phyloP scores from a whole-genome alignment of 148 eudicot species.

The Linanthus parryae region DNA sequence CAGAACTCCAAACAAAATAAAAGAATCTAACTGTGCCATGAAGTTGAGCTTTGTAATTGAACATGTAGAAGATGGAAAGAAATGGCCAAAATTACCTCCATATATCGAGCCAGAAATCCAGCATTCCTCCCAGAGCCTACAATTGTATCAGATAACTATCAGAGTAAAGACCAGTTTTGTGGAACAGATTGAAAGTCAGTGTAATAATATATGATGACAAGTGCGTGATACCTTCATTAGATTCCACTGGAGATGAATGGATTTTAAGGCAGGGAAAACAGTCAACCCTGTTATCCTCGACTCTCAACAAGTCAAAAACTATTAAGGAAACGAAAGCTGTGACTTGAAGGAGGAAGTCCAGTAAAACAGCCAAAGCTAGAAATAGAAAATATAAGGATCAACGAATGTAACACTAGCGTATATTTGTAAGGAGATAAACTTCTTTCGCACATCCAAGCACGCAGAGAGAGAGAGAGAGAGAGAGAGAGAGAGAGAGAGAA shows the following conservation, averaged over 20 bases:
- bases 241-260: constrained; percentile 18
- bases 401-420: constrained; percentile 2
- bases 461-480: background rate
- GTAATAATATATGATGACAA: background rate
- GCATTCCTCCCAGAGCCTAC: constrained; percentile 38
- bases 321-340: constrained; percentile 62
- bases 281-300: constrained; percentile 53
- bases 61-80: too few relatives aligned
- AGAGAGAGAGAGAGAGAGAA: constrained; percentile 4
- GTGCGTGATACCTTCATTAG: constrained; percentile 32
- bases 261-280: constrained; percentile 57
- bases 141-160: constrained; percentile 6
- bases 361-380: constrained; percentile 57
- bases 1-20: too few relatives aligned
- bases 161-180: background rate
- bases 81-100: constrained; percentile 36
- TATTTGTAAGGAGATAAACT: too few relatives aligned
- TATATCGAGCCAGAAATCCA: constrained; percentile 45
- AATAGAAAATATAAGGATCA: constrained; percentile 9
- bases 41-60: too few relatives aligned
- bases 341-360: constrained; percentile 62
- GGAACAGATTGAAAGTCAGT: background rate
- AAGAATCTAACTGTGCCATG: too few relatives aligned
- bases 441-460: too few relatives aligned
- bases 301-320: constrained; percentile 50